A percentile compares a stretch with the other conserved stretches of the same genome.
These are phyloP conservation scores for Diutina mesorugosa DNA, from an alignment of 1,139 yeast species.

Conservation along the genomic window DNA sequence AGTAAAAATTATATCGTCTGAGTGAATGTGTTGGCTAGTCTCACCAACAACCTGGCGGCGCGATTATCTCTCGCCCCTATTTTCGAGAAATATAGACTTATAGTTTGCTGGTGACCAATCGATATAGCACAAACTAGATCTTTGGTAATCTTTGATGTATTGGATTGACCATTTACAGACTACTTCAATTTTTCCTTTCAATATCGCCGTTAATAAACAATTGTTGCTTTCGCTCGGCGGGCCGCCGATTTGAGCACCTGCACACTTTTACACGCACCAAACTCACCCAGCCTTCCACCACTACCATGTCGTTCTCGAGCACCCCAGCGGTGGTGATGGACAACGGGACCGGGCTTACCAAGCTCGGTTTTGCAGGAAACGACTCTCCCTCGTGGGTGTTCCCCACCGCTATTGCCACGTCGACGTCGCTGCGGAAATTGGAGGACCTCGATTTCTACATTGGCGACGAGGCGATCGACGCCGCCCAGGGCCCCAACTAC, in stretches of 20 bases:
- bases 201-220: not conserved
- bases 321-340: slow-evolving; percentile 96
- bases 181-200: too few species aligned
- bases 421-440: slow-evolving; percentile 58
- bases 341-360: slow-evolving; percentile 96
- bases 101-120: too few species aligned
- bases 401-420: slow-evolving; percentile 95
- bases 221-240: not conserved
- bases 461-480: slow-evolving; percentile 88
- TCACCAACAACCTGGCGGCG: too few species aligned
- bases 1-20: too few species aligned
- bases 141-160: too few species aligned
- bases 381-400: slow-evolving; percentile 95
- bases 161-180: too few species aligned
- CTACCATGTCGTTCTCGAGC: slow-evolving; percentile 47
- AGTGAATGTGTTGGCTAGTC: too few species aligned
- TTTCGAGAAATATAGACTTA: too few species aligned
- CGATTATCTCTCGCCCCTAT: too few species aligned
- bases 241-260: not conserved
- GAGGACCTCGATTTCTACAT: slow-evolving; percentile 92
- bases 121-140: too few species aligned
- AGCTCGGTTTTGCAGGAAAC: slow-evolving; percentile 96
- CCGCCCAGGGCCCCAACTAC: slow-evolving; percentile 84
- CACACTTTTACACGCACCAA: not conserved
- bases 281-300: not conserved